Evolutionary conservation across 106 monocot species (phyloP), one percentile per base, ranked within the genome.

Genomic region (Allium cepa): DNA sequence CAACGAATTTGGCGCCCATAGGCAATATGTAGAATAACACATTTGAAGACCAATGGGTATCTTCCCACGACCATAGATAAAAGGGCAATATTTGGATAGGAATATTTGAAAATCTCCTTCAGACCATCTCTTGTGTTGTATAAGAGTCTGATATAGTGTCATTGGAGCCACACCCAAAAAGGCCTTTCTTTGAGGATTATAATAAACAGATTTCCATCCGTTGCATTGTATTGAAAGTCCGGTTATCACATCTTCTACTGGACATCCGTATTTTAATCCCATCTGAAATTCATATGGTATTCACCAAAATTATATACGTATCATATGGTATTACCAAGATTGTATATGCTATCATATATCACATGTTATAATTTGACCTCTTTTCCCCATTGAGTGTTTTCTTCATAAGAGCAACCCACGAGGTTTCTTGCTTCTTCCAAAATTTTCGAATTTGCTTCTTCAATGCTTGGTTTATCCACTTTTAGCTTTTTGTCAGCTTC

Each of bases 41-140:
- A 91, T 84, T 28, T 84, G 87, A 46, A 74, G 79, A 0, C 68
- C 71, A 0, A 87, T 62, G 46, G 62, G 77, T 7, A 84, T 79
- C 28, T 72, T 91, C 13, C 81, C 78, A 68, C 64, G 74, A 0
- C 91, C 91, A 9, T 62, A 60, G 0, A 87, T 3, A 56, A 91
- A 73, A 47, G 82, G 61, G 47, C 82, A 79, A 65, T 91, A 57
- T 74, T 80, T 84, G 47, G 87, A 87, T 11, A 84, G n/a, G 46
- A 84, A 82, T 10, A 80, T 84, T 12, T 75, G 74, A 2, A 84
- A 75, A 17, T 84, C n/a, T 0, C 87, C 91, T 56, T 87, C 91
- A 49, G 63, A 50, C 91, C 87, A 87, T 72, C 91, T 70, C 72
- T 82, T 87, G 65, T 78, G 77, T 50, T 91, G 91, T 60, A 87